Conservation (phyloP, 768 basidiomycete species). For the Nidularia pulvinata region DNA sequence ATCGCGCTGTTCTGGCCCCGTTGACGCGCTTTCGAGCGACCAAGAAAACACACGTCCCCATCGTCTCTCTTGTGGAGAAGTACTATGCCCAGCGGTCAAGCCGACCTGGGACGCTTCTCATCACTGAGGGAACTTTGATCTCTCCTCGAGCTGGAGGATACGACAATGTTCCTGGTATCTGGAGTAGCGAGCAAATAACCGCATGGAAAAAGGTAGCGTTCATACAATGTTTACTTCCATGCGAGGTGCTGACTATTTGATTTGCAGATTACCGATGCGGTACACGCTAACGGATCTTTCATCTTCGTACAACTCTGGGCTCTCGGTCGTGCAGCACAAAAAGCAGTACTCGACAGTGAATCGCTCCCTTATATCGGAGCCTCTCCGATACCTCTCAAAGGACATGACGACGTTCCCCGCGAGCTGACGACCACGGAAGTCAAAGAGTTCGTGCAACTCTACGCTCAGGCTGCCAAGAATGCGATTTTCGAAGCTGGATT, state of each 20-base stretch:
- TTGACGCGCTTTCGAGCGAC: constrained; percentile 11
- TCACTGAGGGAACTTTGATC: constrained; percentile 45
- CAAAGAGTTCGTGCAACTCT: constrained; percentile 29
- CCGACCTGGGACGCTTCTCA: constrained; percentile 36
- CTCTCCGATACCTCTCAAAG: constrained; percentile 12
- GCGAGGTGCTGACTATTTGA: neutral
- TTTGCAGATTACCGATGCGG: constrained; percentile 34
- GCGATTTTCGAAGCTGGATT: too few relatives aligned
- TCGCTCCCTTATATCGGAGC: constrained; percentile 17
- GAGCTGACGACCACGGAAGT: constrained; percentile 39
- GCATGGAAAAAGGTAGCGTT: constrained; percentile 49
- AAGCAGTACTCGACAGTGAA: constrained; percentile 9
- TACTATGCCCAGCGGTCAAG: constrained; percentile 34
- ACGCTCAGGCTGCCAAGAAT: constrained; percentile 40
- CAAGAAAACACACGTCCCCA: constrained; percentile 1
- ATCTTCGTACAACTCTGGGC: constrained; percentile 52
- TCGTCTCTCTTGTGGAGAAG: constrained; percentile 20
- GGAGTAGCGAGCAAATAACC: constrained; percentile 43
- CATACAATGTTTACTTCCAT: neutral
- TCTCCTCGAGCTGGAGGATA: constrained; percentile 23
- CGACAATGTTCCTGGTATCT: constrained; percentile 45
- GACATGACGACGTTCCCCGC: constrained; percentile 15
- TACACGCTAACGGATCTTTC: constrained; percentile 38
- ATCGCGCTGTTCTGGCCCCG: constrained; percentile 44
- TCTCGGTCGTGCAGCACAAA: constrained; percentile 32